These are phyloP conservation scores for Actinomortierella ambigua DNA, from an alignment of 371 early-diverging fungal species.

Conservation along the genomic window DNA sequence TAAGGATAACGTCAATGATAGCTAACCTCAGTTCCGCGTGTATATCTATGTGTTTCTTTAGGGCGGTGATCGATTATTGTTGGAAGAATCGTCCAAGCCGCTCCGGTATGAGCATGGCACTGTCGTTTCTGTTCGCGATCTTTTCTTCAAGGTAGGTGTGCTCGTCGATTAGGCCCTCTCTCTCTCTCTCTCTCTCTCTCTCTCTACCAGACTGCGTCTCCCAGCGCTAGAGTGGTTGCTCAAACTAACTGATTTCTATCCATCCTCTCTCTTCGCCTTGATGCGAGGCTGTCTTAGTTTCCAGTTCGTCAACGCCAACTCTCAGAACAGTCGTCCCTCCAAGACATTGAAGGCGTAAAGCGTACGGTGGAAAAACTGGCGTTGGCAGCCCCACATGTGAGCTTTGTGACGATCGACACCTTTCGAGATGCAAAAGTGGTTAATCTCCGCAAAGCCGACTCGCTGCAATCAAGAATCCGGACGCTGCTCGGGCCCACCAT, in stretches of 20 bases:
- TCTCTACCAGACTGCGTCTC: too few relatives aligned
- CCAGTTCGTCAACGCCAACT: background rate
- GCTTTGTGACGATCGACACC: conserved; percentile 54
- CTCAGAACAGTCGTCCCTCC: background rate
- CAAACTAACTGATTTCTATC: too few relatives aligned
- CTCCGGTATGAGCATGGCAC: conserved; percentile 59
- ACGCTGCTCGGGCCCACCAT: conserved; percentile 21
- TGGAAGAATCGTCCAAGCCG: conserved; percentile 45
- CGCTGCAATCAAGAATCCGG: conserved; percentile 11
- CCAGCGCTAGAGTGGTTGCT: too few relatives aligned
- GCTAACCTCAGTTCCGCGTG: too few relatives aligned
- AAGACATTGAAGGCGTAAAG: conserved; percentile 51
- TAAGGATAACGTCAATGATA: background rate
- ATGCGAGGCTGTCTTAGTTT: too few relatives aligned
- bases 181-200: too few relatives aligned
- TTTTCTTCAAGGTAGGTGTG: conserved; percentile 71
- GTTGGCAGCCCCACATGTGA: conserved; percentile 52
- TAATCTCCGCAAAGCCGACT: conserved; percentile 51
- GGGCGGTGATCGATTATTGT: conserved; percentile 53
- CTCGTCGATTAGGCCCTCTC: too few relatives aligned
- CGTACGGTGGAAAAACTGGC: conserved; percentile 56
- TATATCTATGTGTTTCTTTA: too few relatives aligned
- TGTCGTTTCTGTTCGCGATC: conserved; percentile 59
- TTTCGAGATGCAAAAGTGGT: conserved; percentile 48
- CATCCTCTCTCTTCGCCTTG: too few relatives aligned